Evolutionary conservation across 495 filamentous ascomycete genomes (phyloP), one percentile per base, ranked within the genome.

Genomic region (Patellaria atrata): DNA sequence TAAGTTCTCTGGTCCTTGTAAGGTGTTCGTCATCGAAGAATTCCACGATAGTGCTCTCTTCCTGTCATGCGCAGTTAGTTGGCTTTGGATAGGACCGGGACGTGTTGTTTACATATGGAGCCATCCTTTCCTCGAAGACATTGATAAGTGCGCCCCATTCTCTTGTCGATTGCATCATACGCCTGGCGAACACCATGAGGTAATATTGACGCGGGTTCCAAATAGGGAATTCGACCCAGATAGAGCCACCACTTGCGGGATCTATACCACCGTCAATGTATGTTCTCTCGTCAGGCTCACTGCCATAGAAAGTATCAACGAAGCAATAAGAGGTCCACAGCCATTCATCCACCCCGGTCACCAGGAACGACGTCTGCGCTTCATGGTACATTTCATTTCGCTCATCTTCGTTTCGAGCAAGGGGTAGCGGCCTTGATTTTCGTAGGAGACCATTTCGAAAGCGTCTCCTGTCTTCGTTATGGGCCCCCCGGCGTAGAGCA

Each of bases 191-290:
- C n/a, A 50, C 43, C 7, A 26, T 27, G 1, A 52, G 37, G 21
- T 47, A 50, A 32, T 48, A 53, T 19, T 47, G 45, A 21, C 47
- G 33, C 12, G 47, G 50, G 23, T 53, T 49, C 50, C 50, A 50
- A 7, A 43, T 38, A 9, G 50, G 50, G 15, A 36, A 47, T 15
- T 44, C 34, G 14, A 31, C 15, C 19, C 24, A 13, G 12, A 18
- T 21, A 15, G 12, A 32, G 17, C 50, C 47, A 5, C 26, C 33
- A 16, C 40, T 46, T 13, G 50, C 41, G 11, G 48, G 28, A 44
- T 47, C 47, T 21, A 18, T 16, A 29, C 39, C 19, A 29, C 24
- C 26, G 3, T 38, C 35, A 2, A 18, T 7, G 44, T 30, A 28
- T 28, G 25, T 24, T 37, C 39, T 11, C 32, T 20, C n/a, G 28